Evolutionary conservation across 139 green algal genomes (phyloP), one percentile per base, ranked within the genome.

Genomic region (Yamagishiella unicocca): DNA sequence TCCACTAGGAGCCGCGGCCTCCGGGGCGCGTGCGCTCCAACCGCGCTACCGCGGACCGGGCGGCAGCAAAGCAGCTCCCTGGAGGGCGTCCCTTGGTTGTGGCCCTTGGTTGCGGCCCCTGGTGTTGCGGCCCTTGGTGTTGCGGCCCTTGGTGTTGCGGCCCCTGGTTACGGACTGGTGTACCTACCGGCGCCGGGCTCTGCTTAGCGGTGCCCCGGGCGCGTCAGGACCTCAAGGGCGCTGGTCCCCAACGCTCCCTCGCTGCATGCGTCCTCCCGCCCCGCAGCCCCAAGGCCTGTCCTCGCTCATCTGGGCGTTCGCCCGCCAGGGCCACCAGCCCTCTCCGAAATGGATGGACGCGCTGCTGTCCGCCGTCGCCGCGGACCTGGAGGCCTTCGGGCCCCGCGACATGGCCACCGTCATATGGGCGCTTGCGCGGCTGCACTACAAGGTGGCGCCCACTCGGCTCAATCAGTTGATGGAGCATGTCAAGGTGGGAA

Each of bases 251-350:
- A 22, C 58, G 19, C 58, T 67, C 58, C 58, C 58, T n/a, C 22
- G 58, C 21, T 25, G 24, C 58, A 22, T 29, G 19, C 22, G 17
- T 67, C 58, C 58, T 67, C 14, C n/a, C n/a, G 35, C 31, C 7
- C 19, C 74, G 74, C 46, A 84, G 77, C 66, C 79, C n/a, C 87
- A 84, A 27, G 87, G 87, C 55, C 74, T 90, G 12, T n/a, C 62
- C 61, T 82, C 81, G 54, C 71, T 90, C 46, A 37, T 90, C 50
- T 90, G 87, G 87, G 45, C 87, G 4, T 74, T 90, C 53, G 80
- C 81, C 35, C 55, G 70, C 71, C 76, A 67, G 29, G 70, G 35
- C 14, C 72, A 83, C 76, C 81, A 85, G 81, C 81, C 87, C 4
- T n/a, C 87, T 8, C 40, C 87, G 2, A 40, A 71, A 4, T 90